phyloP scores from a whole-genome alignment of 768 basidiomycete genomes.

The Kwoniella pini region DNA sequence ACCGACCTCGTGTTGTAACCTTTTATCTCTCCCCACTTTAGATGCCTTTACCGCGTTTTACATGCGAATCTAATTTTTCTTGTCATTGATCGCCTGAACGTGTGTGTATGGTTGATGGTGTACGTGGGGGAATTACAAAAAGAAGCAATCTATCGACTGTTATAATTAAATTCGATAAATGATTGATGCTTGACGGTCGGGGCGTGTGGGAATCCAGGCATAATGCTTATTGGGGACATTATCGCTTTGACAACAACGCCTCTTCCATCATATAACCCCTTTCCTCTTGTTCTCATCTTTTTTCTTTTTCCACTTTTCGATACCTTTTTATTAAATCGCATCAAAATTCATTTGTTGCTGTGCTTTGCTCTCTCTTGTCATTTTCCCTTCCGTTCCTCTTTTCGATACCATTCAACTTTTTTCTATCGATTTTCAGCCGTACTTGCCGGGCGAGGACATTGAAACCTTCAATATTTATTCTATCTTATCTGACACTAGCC shows the following conservation, averaged over 20 bases:
- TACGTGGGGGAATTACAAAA: neutral
- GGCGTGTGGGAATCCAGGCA: slow-evolving; percentile 5
- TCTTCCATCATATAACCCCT: neutral
- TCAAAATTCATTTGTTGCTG: too few relatives aligned
- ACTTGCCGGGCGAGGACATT: too few relatives aligned
- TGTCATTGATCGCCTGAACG: neutral
- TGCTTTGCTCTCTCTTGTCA: too few relatives aligned
- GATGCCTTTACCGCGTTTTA: neutral
- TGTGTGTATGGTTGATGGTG: slow-evolving; percentile 8
- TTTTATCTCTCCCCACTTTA: neutral
- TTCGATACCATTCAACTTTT: neutral
- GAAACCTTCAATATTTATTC: too few relatives aligned
- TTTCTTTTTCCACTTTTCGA: neutral
- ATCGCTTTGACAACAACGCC: slow-evolving; percentile 9
- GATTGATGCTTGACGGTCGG: slow-evolving; percentile 3
- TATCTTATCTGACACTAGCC: neutral
- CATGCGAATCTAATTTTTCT: neutral
- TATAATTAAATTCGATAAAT: neutral
- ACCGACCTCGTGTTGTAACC: too few relatives aligned
- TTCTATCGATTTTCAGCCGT: neutral
- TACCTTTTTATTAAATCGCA: too few relatives aligned
- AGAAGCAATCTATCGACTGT: neutral
- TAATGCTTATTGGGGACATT: neutral
- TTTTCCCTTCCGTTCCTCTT: neutral
- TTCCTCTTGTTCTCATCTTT: neutral